Evolutionary conservation across 148 eudicot species (phyloP).

Genomic region (Bassia scoparia): DNA sequence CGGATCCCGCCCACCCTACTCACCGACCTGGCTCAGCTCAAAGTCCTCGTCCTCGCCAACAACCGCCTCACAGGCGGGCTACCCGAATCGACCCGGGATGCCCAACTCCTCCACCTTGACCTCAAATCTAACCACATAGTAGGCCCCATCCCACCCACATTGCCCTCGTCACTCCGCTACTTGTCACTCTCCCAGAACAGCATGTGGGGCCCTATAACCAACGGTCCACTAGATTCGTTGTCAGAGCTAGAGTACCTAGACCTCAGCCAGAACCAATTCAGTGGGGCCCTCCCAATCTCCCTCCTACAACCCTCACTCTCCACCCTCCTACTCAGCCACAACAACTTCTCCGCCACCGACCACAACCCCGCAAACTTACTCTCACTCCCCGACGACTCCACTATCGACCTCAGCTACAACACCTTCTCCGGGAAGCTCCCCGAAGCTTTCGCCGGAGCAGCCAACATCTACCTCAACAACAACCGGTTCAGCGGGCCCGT

Average conservation of each 20-base stretch:
- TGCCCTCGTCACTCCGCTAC: constrained; percentile 57
- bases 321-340: constrained; percentile 45
- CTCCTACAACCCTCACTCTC: constrained; percentile 43
- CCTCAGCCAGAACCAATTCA: constrained; percentile 53
- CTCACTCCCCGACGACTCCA: constrained; percentile 33
- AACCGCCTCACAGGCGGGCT: constrained; percentile 44
- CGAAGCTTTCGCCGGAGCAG: constrained; percentile 33
- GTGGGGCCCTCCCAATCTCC: constrained; percentile 52
- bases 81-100: constrained; percentile 24
- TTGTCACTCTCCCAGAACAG: constrained; percentile 46
- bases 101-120: constrained; percentile 40
- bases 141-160: constrained; percentile 35
- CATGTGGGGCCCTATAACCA: constrained; percentile 57
- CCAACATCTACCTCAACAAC: constrained; percentile 48
- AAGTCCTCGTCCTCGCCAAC: constrained; percentile 39
- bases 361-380: background rate
- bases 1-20: constrained; percentile 33
- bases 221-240: constrained; percentile 23
- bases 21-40: constrained; percentile 28
- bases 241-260: constrained; percentile 55
- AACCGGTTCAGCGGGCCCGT: constrained; percentile 49
- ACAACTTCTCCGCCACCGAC: constrained; percentile 43
- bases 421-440: constrained; percentile 27
- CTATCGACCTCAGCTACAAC: constrained; percentile 59
- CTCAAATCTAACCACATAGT: constrained; percentile 37